These are phyloP conservation scores for Pleoardoris graminearum DNA, from an alignment of 2,329 filamentous ascomycete species.

Conservation along the genomic window DNA sequence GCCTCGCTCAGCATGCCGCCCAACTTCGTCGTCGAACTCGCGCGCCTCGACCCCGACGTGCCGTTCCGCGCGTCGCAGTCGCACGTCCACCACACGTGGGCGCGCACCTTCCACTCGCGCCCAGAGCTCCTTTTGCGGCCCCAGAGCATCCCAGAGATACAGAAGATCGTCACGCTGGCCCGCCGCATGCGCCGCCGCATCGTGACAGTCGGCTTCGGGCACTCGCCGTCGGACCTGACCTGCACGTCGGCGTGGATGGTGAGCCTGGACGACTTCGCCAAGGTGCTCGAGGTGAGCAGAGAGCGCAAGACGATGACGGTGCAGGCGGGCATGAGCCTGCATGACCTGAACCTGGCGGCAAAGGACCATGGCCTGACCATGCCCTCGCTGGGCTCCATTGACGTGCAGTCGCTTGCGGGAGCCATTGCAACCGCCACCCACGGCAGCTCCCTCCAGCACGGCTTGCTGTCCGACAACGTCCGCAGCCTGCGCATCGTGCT, in stretches of 20 bases:
- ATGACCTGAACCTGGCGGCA: conserved; percentile 71
- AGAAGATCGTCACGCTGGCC: conserved; percentile 80
- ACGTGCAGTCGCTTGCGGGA: conserved; percentile 89
- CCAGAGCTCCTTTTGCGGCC: conserved; percentile 93
- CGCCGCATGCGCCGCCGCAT: conserved; percentile 78
- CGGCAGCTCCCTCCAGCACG: conserved; percentile 82
- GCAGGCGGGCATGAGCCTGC: conserved; percentile 85
- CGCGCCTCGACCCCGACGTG: conserved; percentile 62
- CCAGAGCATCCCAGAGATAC: conserved; percentile 75
- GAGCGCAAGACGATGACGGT: conserved; percentile 71
- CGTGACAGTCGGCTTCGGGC: conserved; percentile 84
- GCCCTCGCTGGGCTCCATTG: conserved; percentile 92
- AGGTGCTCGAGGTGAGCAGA: conserved; percentile 70
- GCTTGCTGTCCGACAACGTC: conserved; percentile 80
- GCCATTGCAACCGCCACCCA: conserved; percentile 93
- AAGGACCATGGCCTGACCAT: conserved; percentile 78
- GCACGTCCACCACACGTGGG: conserved; percentile 90
- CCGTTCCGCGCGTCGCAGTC: conserved; percentile 75
- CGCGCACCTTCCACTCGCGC: conserved; percentile 83
- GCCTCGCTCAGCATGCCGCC: conserved; percentile 39
- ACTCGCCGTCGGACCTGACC: conserved; percentile 90
- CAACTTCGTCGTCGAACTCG: conserved; percentile 58
- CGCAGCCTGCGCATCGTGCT: conserved; percentile 77
- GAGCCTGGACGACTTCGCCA: conserved; percentile 83
- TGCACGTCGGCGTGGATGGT: conserved; percentile 94